phyloP scores from a whole-genome alignment of 805 yeast species.

The Yamadazyma endophytica region DNA sequence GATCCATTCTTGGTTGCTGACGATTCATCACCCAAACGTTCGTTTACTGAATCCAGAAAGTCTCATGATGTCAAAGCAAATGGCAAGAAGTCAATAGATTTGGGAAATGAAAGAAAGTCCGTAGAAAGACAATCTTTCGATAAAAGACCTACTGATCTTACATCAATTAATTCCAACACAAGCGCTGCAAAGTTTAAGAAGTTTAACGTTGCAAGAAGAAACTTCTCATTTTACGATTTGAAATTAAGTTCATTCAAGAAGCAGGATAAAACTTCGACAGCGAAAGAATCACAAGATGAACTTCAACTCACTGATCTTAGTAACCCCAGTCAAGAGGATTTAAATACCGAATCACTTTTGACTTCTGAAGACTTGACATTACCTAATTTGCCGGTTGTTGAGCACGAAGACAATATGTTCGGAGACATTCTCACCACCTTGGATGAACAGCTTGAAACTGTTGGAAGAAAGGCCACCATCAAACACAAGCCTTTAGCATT shows the following conservation, averaged over 20 bases:
- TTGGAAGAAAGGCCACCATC: conserved; percentile 8
- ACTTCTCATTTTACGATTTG: conserved; percentile 12
- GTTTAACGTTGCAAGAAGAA: conserved; percentile 3
- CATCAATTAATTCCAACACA: too few species aligned
- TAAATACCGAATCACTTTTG: background rate
- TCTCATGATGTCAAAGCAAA: conserved; percentile 1
- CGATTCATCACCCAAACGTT: conserved; percentile 1
- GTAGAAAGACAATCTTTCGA: too few species aligned
- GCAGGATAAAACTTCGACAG: conserved; percentile 2
- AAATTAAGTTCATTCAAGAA: conserved; percentile 9
- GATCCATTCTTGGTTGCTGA: background rate
- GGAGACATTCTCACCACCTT: conserved; percentile 24
- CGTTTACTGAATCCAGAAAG: background rate
- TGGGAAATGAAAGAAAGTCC: too few species aligned
- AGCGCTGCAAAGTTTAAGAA: conserved; percentile 6
- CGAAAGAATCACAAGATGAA: background rate
- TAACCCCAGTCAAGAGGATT: background rate
- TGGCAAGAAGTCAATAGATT: too few species aligned
- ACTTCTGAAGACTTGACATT: conserved; percentile 6
- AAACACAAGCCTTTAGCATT: conserved; percentile 8
- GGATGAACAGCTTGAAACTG: conserved; percentile 19
- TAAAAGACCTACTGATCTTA: too few species aligned
- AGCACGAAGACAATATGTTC: conserved; percentile 23
- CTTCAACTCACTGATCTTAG: background rate
- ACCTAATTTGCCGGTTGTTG: conserved; percentile 22